phyloP scores from a whole-genome alignment of 805 yeast species.

The Candida ovalis region DNA sequence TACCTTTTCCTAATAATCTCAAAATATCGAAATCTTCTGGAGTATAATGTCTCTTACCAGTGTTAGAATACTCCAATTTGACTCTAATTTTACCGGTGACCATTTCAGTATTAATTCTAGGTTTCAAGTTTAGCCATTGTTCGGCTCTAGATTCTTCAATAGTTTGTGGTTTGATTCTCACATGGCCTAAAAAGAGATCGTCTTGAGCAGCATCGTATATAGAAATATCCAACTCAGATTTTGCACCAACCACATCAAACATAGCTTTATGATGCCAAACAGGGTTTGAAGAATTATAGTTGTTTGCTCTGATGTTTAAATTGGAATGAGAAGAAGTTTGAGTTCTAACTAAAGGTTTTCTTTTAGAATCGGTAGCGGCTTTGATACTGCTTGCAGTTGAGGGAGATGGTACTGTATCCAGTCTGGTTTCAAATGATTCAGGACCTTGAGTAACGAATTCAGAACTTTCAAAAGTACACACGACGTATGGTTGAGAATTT shows the following conservation, averaged over 20 bases:
- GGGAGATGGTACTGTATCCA: slow-evolving; percentile 1
- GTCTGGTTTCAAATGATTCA: slow-evolving; percentile 35
- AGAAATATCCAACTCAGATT: slow-evolving; percentile 82
- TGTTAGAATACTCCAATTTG: slow-evolving; percentile 65
- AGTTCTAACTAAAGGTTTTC: slow-evolving; percentile 26
- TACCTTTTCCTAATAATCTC: slow-evolving; percentile 89
- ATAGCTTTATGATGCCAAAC: slow-evolving; percentile 90
- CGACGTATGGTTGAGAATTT: slow-evolving; percentile 76
- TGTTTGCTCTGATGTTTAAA: slow-evolving; percentile 19
- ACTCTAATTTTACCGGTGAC: slow-evolving; percentile 78
- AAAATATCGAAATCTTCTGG: slow-evolving; percentile 94
- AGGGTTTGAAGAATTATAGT: slow-evolving; percentile 52
- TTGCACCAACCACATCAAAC: slow-evolving; percentile 85
- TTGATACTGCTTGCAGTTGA: slow-evolving; percentile 11
- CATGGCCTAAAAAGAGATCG: slow-evolving; percentile 85
- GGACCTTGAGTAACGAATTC: slow-evolving; percentile 88
- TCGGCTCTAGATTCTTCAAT: slow-evolving; percentile 43
- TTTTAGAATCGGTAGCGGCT: slow-evolving; percentile 21
- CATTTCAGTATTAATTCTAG: slow-evolving; percentile 71
- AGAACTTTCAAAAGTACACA: slow-evolving; percentile 85
- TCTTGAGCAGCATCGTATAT: slow-evolving; percentile 81
- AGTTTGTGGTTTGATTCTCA: slow-evolving; percentile 65
- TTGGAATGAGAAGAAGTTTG: slow-evolving; percentile 27
- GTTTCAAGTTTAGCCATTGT: slow-evolving; percentile 70
- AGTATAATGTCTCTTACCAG: slow-evolving; percentile 75